Evolutionary conservation across 1,284 basidiomycete genomes (phyloP).

Genomic region (Moesziomyces sp.): DNA sequence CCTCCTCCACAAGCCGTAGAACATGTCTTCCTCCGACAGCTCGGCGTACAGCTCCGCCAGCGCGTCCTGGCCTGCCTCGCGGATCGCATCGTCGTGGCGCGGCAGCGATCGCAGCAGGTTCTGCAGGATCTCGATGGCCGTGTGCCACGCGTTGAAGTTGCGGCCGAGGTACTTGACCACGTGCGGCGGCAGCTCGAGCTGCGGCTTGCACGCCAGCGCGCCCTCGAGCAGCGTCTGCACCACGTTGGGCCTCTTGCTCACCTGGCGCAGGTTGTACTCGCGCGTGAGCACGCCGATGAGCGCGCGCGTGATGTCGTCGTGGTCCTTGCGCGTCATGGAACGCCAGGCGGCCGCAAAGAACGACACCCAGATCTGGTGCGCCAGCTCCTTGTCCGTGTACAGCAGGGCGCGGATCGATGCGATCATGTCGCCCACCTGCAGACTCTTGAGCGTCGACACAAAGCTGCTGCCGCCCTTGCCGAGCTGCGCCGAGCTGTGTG

Average conservation of each 20-base stretch:
- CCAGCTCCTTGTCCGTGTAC: conserved; percentile 80
- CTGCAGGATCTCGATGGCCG: conserved; percentile 87
- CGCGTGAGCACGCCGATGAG: conserved; percentile 90
- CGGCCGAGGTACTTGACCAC: conserved; percentile 96
- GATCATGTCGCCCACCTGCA: conserved; percentile 54
- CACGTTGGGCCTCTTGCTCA: conserved; percentile 91
- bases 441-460: conserved; percentile 32
- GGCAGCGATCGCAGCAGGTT: conserved; percentile 74
- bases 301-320: conserved; percentile 87
- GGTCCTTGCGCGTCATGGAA: conserved; percentile 84
- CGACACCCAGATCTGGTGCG: conserved; percentile 89
- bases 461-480: conserved; percentile 48
- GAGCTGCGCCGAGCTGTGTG: conserved; percentile 27
- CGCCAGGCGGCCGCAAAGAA: conserved; percentile 91
- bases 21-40: conserved; percentile 94
- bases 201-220: conserved; percentile 83
- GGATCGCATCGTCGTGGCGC: conserved; percentile 79
- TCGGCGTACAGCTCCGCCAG: conserved; percentile 96
- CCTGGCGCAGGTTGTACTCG: conserved; percentile 90
- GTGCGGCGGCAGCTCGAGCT: conserved; percentile 90
- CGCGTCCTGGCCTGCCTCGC: conserved; percentile 88
- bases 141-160: conserved; percentile 95
- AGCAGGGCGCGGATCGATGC: conserved; percentile 83
- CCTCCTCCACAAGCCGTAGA: conserved; percentile 94
- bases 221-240: conserved; percentile 90